Base-by-base conservation (phyloP, 2,329 filamentous ascomycete species). In the Teratosphaeria zuluensis region DNA sequence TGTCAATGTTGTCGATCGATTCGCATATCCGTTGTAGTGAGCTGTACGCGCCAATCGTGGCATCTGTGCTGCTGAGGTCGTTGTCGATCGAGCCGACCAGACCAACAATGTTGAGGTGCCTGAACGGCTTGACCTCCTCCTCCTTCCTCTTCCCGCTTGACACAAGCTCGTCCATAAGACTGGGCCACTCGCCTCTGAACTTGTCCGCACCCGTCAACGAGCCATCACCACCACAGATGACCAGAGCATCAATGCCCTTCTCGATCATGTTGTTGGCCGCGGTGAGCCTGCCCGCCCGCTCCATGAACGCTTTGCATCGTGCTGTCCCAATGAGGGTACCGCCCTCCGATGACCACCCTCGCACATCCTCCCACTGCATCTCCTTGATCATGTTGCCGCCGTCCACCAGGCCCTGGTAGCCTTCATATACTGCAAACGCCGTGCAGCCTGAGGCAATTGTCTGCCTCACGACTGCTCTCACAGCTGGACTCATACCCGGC, bases 81-180 rank as follows among this genome's bases (percentile, higher is more conserved):
- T 99, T 99, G 80, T 99, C 94, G 70, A 99, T 99, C 57, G 91
- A 96, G 59, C 94, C 94, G 31, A 99, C 94, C 56, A 97, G 80
- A 54, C 94, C 94, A 57, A 97, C 92, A 65, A 99, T 96, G 76
- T 97, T 99, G 70, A 99, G 83, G 66, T 95, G 85, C 69, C 83
- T 82, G 80, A 90, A 95, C 1, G 89, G 88, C 53, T 84, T 79
- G 60, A 90, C 77, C 71, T 96, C 87, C 58, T 87, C 82, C 51
- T 78, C 69, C 6, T 84, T 86, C 67, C 96, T 80, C 69, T 92
- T 81, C 56, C 85, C 85, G 2, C 76, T 88, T 55, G 83, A 72
- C 38, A 97, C 88, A 62, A 99, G 82, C 78, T 99, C 94, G 56
- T 89, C 79, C 60, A 99, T 74, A 63, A 99, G 80, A 51, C 88